Conservation (phyloP, 2,329 filamentous ascomycete species). For the Colletotrichum sansevieriae region DNA sequence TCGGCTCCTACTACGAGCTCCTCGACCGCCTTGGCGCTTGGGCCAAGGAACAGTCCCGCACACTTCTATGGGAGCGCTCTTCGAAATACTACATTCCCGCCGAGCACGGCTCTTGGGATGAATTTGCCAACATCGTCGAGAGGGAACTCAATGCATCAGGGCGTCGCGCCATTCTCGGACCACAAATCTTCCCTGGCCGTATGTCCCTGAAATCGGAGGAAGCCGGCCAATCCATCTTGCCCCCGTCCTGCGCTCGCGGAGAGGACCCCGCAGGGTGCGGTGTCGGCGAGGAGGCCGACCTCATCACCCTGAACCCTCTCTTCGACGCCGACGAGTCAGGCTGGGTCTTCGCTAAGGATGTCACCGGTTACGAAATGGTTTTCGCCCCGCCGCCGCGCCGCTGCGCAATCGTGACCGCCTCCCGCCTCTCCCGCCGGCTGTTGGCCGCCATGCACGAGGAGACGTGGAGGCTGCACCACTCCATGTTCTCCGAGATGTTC, state of each 20-base stretch:
- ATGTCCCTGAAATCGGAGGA: slow-evolving; percentile 64
- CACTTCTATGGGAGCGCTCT: slow-evolving; percentile 83
- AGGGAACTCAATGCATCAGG: slow-evolving; percentile 68
- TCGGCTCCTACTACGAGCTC: slow-evolving; percentile 79
- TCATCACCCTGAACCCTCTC: slow-evolving; percentile 83
- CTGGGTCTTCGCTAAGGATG: slow-evolving; percentile 79
- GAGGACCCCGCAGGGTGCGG: slow-evolving; percentile 69
- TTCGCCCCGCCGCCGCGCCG: slow-evolving; percentile 73
- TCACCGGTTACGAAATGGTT: slow-evolving; percentile 73
- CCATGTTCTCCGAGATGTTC: slow-evolving; percentile 86
- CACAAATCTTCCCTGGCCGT: slow-evolving; percentile 65
- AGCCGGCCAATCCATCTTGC: slow-evolving; percentile 65
- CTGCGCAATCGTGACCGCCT: slow-evolving; percentile 78
- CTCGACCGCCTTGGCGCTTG: slow-evolving; percentile 76
- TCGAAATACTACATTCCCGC: slow-evolving; percentile 82
- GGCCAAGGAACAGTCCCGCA: slow-evolving; percentile 75
- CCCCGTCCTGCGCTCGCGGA: slow-evolving; percentile 66
- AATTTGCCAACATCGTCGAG: slow-evolving; percentile 76
- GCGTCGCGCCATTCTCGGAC: slow-evolving; percentile 76
- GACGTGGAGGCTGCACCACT: slow-evolving; percentile 74
- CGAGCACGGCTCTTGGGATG: slow-evolving; percentile 78
- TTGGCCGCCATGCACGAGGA: slow-evolving; percentile 82
- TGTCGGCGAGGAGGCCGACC: slow-evolving; percentile 78
- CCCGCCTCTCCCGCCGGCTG: slow-evolving; percentile 75
- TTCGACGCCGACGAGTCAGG: slow-evolving; percentile 79